Base-by-base conservation (phyloP, 108 stramenopile species). In the Skeletonema grethae region DNA sequence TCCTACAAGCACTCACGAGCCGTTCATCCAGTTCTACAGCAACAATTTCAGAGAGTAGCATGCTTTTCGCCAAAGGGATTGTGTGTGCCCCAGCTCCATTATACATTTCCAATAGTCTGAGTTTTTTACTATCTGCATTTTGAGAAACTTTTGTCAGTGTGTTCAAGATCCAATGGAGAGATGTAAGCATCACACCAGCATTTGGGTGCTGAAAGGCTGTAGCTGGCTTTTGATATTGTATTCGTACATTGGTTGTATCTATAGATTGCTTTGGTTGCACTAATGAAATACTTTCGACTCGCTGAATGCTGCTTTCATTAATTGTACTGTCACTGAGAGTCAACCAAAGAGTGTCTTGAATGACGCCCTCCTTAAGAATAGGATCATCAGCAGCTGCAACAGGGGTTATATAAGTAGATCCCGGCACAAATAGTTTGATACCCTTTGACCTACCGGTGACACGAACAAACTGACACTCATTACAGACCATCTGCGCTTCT, bases 21-120 rank as follows among this genome's bases (percentile, higher is more conserved):
- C 92, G 62, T 9, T 80, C 76, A 65, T 93, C 92, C 55, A 90
- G 34, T 62, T 93, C 92, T 6, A 93, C 79, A 25, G 89, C 85
- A 5, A 85, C 59, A 55, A 93, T 84, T 43, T 65, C 48, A 36
- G 67, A 53, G 0, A 88, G 20, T 41, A 88, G 45, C 11, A 60
- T 74, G 39, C 73, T 69, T 63, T 84, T 90, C 10, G 85, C 85
- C 29, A 90, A 43, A 5, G 92, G 85, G 7, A 90, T 78, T n/a
- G 92, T 93, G 72, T 93, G 92, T 3, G 92, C 89, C 0, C 92
- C 92, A 66, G 87, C 90, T 43, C 89, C 92, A 65, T 87, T 88
- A 62, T 93, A 90, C 83, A 93, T 77, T 69, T 93, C 92, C 34
- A 93, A 70, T 31, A 93, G 56, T 8, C 65, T 43, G 5, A 36